Percentiles rank a stretch among this genome's conserved stretches.
phyloP scores from a whole-genome alignment of 2,329 filamentous ascomycete genomes.

The Aspergillus sergii region DNA sequence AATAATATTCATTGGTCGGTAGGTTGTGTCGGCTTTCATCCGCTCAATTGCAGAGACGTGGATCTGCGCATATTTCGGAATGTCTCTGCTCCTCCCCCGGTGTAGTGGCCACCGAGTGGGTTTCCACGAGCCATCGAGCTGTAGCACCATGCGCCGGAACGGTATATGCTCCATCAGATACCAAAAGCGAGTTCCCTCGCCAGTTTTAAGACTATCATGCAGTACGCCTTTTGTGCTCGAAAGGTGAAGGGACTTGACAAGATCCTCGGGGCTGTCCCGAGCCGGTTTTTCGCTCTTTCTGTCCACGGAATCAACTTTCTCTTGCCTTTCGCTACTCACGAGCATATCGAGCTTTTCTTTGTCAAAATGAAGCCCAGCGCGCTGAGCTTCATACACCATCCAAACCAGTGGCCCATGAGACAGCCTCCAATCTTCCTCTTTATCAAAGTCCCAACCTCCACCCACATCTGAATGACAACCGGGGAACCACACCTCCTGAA shows the following conservation, averaged over 20 bases:
- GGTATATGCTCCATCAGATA: constrained; percentile 77
- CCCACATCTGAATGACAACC: constrained; percentile 75
- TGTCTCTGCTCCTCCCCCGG: constrained; percentile 71
- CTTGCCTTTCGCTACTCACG: neutral
- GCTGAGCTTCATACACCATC: constrained; percentile 64
- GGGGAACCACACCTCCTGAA: constrained; percentile 71
- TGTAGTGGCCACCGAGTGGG: constrained; percentile 75
- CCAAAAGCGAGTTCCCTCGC: constrained; percentile 66
- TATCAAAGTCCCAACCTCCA: constrained; percentile 65
- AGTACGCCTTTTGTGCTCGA: constrained; percentile 44
- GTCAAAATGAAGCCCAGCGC: constrained; percentile 70
- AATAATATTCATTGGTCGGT: constrained; percentile 73
- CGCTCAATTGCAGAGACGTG: constrained; percentile 71
- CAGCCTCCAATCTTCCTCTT: constrained; percentile 56
- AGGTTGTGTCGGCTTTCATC: constrained; percentile 62
- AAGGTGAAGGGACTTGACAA: constrained; percentile 10
- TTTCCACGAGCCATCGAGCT: constrained; percentile 58
- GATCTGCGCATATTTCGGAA: constrained; percentile 67
- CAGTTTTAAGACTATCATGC: constrained; percentile 68
- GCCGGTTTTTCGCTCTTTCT: neutral
- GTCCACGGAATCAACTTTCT: too few species aligned
- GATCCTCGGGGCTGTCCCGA: neutral
- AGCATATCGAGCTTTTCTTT: constrained; percentile 16
- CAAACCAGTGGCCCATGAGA: constrained; percentile 68
- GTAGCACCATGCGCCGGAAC: constrained; percentile 73